Evolutionary conservation across 2,329 filamentous ascomycete genomes (phyloP).

Genomic region (Hirsutella rhossiliensis): DNA sequence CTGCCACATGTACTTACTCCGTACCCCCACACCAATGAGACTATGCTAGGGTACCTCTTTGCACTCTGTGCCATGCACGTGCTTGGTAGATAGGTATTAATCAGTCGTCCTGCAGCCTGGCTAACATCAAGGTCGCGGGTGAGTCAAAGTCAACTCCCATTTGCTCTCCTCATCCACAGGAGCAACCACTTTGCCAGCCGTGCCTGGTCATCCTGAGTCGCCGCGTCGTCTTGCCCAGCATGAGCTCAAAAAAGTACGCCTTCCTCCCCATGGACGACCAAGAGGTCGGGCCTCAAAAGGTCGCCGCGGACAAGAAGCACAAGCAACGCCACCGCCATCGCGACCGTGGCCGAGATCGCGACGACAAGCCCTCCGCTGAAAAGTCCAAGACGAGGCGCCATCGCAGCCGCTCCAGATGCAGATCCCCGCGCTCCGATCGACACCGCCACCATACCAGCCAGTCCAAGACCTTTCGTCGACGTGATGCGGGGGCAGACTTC

Average conservation of each 20-base stretch:
- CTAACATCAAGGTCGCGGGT: too few relatives aligned
- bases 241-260: conserved; percentile 51
- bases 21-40: too few relatives aligned
- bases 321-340: conserved; percentile 26
- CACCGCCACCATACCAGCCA: conserved; percentile 15
- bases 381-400: conserved; percentile 14
- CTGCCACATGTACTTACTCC: too few relatives aligned
- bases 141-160: too few relatives aligned
- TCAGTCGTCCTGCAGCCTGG: too few relatives aligned
- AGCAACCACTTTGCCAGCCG: too few relatives aligned
- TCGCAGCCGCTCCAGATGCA: conserved; percentile 17
- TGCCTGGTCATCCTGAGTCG: neutral
- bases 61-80: too few relatives aligned
- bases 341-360: conserved; percentile 15
- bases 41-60: too few relatives aligned
- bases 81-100: too few relatives aligned
- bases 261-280: conserved; percentile 56
- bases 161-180: too few relatives aligned
- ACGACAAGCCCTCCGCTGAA: conserved; percentile 16
- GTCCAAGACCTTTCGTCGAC: conserved; percentile 30
- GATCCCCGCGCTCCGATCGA: conserved; percentile 15
- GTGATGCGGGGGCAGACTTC: conserved; percentile 37
- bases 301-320: conserved; percentile 35
- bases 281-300: conserved; percentile 43
- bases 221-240: conserved; percentile 9